These are phyloP conservation scores for Ophiostoma tasmaniense DNA, from an alignment of 2,329 filamentous ascomycete species.

Conservation along the genomic window DNA sequence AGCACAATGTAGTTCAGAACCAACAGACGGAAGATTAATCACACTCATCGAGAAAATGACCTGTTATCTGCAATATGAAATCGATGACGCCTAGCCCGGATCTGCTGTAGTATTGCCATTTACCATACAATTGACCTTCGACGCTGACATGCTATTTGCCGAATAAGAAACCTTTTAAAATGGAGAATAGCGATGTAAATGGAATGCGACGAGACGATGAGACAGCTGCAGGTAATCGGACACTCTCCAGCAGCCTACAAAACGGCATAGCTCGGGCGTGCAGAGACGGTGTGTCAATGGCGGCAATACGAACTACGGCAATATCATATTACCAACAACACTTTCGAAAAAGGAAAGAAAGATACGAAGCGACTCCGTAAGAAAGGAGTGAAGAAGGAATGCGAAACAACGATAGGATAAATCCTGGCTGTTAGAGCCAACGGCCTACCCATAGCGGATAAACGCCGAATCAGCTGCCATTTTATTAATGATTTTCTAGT, in stretches of 20 bases:
- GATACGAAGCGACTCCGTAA: background rate
- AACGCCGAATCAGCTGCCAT: background rate
- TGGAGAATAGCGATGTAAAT: background rate
- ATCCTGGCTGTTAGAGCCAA: background rate
- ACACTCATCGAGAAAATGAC: background rate
- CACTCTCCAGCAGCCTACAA: background rate
- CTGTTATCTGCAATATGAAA: background rate
- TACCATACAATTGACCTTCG: background rate
- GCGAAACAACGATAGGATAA: background rate
- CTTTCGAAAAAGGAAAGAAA: background rate
- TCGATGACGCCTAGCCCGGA: background rate
- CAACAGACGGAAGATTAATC: background rate
- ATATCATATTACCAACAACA: background rate
- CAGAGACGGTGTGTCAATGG: background rate
- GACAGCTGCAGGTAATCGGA: background rate
- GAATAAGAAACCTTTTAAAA: background rate
- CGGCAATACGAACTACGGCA: background rate
- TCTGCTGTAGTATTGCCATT: conserved; percentile 7
- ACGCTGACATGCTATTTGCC: background rate
- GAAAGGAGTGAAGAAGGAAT: background rate
- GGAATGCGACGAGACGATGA: background rate
- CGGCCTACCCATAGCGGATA: background rate
- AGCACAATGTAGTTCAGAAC: too few relatives aligned
- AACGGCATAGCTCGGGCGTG: background rate
- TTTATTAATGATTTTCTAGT: background rate